Evolutionary conservation across 2,329 filamentous ascomycete species (phyloP), one percentile per base, ranked within the genome.

Genomic region (Beauveria varroae): DNA sequence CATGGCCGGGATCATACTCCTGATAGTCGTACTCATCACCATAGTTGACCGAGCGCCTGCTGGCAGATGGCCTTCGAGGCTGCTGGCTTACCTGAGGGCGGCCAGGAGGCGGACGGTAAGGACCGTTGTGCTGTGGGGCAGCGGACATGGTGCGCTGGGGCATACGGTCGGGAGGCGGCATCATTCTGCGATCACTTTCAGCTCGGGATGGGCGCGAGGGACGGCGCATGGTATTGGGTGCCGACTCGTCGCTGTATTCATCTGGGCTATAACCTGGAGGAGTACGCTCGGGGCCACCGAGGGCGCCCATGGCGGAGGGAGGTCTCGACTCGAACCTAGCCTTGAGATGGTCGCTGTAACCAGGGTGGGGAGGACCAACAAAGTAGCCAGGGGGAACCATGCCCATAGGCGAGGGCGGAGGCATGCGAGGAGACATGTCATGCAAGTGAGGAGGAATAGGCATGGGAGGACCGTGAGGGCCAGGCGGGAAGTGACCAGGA

Each of bases 101-200:
- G 40, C 57, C 61, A 8, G 67, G 67, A n/a, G 71, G 69, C 3
- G 72, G 68, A 10, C 68, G 68, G 57, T 71, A 69, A 10, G 34
- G 70, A 65, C 49, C 70, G 20, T 67, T 63, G 64, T 70, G 58
- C 67, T 67, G 62, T 62, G 67, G 74, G 37, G 68, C 71, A 40
- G 68, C 72, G 51, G 69, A 72, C 54, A 67, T 68, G 9, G 75
- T 77, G 16, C 78, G 70, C 55, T 60, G 60, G 22, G 72, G 72
- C 44, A 72, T 66, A 28, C 63, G 67, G 2, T 68, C 68, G 4
- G 80, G 80, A 12, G 81, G 80, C 24, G 81, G 81, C 80, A 82
- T 81, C 34, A 74, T 72, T 55, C 67, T 71, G 37, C 77, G 74
- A 57, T 81, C 79, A 1, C 81, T 77, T 0, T 78, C 74, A 8